Conservation (phyloP, 495 filamentous ascomycete species). For the Beverwykella pulmonaria region DNA sequence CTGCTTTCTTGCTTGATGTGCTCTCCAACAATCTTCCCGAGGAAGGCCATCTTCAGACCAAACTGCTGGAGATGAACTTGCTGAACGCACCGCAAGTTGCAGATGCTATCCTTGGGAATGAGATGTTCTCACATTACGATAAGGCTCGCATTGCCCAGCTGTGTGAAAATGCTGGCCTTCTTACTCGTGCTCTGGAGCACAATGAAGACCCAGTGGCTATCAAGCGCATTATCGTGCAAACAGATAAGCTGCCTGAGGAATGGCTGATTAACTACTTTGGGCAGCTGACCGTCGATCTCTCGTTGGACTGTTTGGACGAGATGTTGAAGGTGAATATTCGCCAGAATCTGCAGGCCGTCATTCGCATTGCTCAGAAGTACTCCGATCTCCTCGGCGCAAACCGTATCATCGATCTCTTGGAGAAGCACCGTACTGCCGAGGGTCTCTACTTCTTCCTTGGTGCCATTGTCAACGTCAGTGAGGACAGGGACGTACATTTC, state of each 20-base stretch:
- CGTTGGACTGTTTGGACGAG: constrained; percentile 88
- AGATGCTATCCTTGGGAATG: constrained; percentile 94
- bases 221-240: constrained; percentile 81
- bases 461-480: constrained; percentile 94
- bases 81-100: constrained; percentile 95
- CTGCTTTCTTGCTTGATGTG: constrained; percentile 92
- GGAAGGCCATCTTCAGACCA: constrained; percentile 89
- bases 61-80: constrained; percentile 96
- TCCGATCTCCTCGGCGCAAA: constrained; percentile 93
- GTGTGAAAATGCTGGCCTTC: constrained; percentile 75
- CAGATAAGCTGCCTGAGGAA: constrained; percentile 81
- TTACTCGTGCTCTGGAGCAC: constrained; percentile 74
- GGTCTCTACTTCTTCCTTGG: constrained; percentile 98
- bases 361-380: constrained; percentile 95
- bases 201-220: constrained; percentile 87
- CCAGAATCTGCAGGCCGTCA: constrained; percentile 90
- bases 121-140: constrained; percentile 97
- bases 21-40: constrained; percentile 93
- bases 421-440: constrained; percentile 95
- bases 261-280: constrained; percentile 94
- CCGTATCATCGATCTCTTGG: constrained; percentile 87
- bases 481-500: constrained; percentile 95
- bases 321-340: constrained; percentile 97
- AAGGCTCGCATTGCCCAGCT: constrained; percentile 81
- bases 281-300: constrained; percentile 89